Percentiles rank a stretch among this genome's conserved stretches.
phyloP scores from a whole-genome alignment of 306 rosid genomes.

The Spatholobus suberectus region DNA sequence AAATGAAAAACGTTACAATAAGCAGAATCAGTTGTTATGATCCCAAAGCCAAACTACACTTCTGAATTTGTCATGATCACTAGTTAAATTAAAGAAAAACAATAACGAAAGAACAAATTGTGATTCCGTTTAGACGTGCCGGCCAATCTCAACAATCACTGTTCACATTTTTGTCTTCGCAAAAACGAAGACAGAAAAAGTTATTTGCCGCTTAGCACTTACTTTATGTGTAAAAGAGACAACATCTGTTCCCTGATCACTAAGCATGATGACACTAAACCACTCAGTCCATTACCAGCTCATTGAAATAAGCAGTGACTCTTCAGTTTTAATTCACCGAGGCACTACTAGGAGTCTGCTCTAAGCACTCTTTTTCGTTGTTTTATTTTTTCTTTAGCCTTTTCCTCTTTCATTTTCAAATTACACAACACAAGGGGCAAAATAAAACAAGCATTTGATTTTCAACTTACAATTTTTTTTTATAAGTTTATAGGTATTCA shows the following conservation, averaged over 20 bases:
- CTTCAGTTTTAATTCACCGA: neutral
- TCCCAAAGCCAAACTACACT: slow-evolving; percentile 11
- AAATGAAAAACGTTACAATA: neutral
- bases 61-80: neutral
- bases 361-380: neutral
- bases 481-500: too few species aligned
- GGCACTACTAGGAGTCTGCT: neutral
- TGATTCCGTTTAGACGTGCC: neutral
- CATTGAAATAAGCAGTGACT: neutral
- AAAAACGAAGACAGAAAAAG: slow-evolving; percentile 31
- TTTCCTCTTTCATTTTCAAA: neutral
- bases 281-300: slow-evolving; percentile 1
- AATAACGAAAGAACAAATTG: neutral
- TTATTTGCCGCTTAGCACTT: slow-evolving; percentile 35
- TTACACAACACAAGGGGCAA: neutral
- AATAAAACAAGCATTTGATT: neutral
- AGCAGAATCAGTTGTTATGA: neutral
- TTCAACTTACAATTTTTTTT: too few species aligned
- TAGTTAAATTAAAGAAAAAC: neutral
- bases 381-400: neutral
- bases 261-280: slow-evolving; percentile 22
- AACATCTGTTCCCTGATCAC: slow-evolving; percentile 15
- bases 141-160: slow-evolving; percentile 17
- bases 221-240: slow-evolving; percentile 29
- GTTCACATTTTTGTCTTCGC: neutral